Percentiles rank a stretch among this genome's conserved stretches.
phyloP scores from a whole-genome alignment of 306 rosid species.

The Sicyos baderoa region DNA sequence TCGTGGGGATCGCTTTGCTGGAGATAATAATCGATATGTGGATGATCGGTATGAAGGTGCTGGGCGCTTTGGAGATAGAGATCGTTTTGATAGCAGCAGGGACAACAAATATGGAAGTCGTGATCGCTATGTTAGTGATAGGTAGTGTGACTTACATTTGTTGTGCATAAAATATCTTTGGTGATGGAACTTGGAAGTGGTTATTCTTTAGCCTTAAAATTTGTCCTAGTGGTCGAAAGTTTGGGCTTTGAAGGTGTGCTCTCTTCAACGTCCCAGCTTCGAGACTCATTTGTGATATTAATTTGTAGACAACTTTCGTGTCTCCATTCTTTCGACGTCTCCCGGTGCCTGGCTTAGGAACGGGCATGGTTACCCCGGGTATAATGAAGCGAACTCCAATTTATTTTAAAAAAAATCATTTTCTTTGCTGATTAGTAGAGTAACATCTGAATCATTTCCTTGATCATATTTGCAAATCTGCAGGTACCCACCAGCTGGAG shows the following conservation, averaged over 20 bases:
- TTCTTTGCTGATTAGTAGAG: not conserved
- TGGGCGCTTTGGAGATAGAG: conserved; percentile 27
- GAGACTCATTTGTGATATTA: no score
- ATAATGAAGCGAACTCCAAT: no score
- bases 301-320: no score
- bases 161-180: not conserved
- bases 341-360: no score
- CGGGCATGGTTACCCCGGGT: no score
- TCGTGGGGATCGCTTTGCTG: conserved; percentile 28
- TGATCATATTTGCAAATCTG: not conserved
- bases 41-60: conserved; percentile 28
- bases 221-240: no score
- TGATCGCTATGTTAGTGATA: conserved; percentile 24
- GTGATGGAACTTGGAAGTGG: not conserved
- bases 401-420: no score
- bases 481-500: conserved; percentile 20
- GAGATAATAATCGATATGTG: conserved; percentile 21
- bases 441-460: not conserved
- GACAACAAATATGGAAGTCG: conserved; percentile 23
- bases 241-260: no score
- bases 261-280: no score
- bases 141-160: conserved; percentile 11
- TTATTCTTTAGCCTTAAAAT: not conserved
- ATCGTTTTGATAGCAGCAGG: conserved; percentile 22
- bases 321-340: no score